Conservation (phyloP, 2,329 filamentous ascomycete genomes). For the Ceratocystis harringtonii region DNA sequence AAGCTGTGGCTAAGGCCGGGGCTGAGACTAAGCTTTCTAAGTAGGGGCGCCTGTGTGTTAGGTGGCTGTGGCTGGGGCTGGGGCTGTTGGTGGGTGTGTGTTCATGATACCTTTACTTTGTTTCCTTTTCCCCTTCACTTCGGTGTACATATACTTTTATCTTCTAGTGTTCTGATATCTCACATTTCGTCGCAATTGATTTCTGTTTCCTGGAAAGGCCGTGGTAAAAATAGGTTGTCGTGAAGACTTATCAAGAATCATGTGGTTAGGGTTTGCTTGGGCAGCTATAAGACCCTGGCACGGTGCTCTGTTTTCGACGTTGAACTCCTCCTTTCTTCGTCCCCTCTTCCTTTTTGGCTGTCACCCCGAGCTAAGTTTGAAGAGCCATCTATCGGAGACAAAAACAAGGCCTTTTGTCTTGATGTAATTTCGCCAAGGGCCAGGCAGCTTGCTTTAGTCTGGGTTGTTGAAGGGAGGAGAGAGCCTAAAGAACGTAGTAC, state of each 20-base stretch:
- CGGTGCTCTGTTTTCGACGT: not conserved
- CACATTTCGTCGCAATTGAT: too few relatives aligned
- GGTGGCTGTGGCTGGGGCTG: not conserved
- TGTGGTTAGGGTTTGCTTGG: too few relatives aligned
- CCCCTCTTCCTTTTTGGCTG: not conserved
- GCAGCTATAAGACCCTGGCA: not conserved
- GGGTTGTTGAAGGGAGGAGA: not conserved
- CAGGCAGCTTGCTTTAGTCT: too few relatives aligned
- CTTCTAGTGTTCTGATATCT: not conserved
- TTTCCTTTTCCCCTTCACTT: not conserved
- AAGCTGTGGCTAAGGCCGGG: not conserved
- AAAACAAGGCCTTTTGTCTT: not conserved
- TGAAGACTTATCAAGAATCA: too few relatives aligned
- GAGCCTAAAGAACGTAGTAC: not conserved
- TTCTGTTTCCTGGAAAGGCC: too few relatives aligned
- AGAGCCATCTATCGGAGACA: not conserved
- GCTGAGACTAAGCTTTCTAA: not conserved
- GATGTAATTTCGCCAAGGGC: constrained; percentile 1
- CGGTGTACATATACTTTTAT: not conserved
- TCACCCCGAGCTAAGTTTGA: too few relatives aligned
- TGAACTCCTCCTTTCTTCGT: not conserved
- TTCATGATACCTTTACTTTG: constrained; percentile 1
- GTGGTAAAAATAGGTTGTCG: too few relatives aligned
- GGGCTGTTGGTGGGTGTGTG: not conserved
- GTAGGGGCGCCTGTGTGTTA: not conserved